Conservation (phyloP, 2,329 filamentous ascomycete genomes). For the Fusarium beomiforme region DNA sequence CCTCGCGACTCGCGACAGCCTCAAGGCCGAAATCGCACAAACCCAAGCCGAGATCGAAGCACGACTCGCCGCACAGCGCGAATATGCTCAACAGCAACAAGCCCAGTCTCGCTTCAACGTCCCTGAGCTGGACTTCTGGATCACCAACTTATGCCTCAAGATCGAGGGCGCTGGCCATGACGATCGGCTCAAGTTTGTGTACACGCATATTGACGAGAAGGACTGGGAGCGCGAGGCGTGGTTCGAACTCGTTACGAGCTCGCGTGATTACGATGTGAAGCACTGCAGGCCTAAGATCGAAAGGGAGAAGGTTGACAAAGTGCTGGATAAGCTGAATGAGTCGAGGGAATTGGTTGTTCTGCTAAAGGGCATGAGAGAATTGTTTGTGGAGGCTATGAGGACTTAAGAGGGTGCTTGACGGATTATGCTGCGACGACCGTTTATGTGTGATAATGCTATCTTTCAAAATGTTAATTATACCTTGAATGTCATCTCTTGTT, state of each 20-base stretch:
- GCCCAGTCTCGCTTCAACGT: conserved; percentile 88
- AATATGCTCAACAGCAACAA: conserved; percentile 79
- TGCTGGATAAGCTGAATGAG: conserved; percentile 85
- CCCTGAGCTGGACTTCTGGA: conserved; percentile 96
- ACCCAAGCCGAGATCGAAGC: conserved; percentile 77
- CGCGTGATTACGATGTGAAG: conserved; percentile 85
- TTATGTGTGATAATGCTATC: conserved; percentile 19
- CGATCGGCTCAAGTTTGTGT: conserved; percentile 90
- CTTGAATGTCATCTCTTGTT: not conserved
- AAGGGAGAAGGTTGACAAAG: conserved; percentile 77
- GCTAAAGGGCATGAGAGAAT: conserved; percentile 83
- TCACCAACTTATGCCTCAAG: conserved; percentile 84
- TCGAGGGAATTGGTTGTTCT: conserved; percentile 75
- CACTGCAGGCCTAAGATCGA: conserved; percentile 86
- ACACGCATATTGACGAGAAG: conserved; percentile 84
- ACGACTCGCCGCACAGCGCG: conserved; percentile 75
- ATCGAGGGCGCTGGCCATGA: conserved; percentile 89
- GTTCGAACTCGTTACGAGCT: conserved; percentile 88
- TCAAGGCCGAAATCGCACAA: conserved; percentile 70
- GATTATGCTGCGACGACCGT: conserved; percentile 12
- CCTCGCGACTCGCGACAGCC: conserved; percentile 63
- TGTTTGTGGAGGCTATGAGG: conserved; percentile 77
- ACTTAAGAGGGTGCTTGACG: conserved; percentile 46
- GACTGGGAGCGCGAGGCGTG: conserved; percentile 90
- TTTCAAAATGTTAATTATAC: conserved; percentile 9